Base-by-base conservation (phyloP, 139 green algal species). In the Chlorella vulgaris region DNA sequence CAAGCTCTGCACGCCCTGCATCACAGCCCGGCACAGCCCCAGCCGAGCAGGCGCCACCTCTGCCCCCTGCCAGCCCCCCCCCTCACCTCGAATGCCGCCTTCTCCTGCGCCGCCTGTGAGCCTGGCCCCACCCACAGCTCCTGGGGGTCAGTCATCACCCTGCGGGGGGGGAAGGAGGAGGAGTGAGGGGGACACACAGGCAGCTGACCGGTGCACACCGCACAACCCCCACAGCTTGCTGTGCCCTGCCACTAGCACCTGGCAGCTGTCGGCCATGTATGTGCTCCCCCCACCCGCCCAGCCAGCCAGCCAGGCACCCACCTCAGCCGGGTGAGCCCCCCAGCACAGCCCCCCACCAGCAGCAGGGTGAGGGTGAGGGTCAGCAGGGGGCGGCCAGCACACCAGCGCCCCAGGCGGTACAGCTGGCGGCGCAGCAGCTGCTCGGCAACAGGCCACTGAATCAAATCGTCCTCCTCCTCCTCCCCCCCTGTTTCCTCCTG, bases 81-180 rank as follows among this genome's bases (percentile, higher is more conserved):
- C 2, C 42, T 19, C 70, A 89, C 81, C 74, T 98, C 93, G 62
- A 92, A 98, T 7, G 84, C 78, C 0, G 75, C 91, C 86, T 95
- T 93, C 61, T 95, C 91, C 29, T 55, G 36, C 0, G 88, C 86
- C 39, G 91, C 91, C 78, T 88, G 83, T 65, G 91, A 95, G 76
- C 55, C 69, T 1, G 91, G 83, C 2, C 90, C 87, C 38, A 98
- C 94, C 94, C 94, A 98, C 36, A 98, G 86, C 73, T 81, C 39
- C 83, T 91, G 82, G 1, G 92, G 92, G 66, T 92, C 69, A 0
- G 85, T 93, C 39, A 89, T 78, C 40, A 94, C 85, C 22, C 73
- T 79, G 73, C 36, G 53, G 70, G 47, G 47, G 47, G 47, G 47
- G 47, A 10, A 10, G 47, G 47, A 55, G 13, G 47, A 55, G 47